Evolutionary conservation across 345 rosid genomes (phyloP).

Genomic region (Gossypium australe): DNA sequence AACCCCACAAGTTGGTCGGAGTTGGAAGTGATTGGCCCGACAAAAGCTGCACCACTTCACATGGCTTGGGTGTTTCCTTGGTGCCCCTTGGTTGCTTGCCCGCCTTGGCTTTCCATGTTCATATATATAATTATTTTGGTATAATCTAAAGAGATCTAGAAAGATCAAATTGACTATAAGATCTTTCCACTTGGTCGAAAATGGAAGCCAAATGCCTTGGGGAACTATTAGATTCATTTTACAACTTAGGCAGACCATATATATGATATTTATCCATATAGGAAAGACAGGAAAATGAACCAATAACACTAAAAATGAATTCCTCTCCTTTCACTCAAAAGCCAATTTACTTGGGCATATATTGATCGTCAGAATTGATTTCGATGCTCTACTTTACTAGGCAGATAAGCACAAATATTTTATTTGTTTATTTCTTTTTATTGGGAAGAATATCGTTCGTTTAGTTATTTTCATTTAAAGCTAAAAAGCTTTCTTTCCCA

Average conservation of each 20-base stretch:
- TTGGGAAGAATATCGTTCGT: not conserved
- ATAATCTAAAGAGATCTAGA: not conserved
- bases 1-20: constrained; percentile 40
- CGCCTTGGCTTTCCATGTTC: constrained; percentile 9
- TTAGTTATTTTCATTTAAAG: not conserved
- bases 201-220: not conserved
- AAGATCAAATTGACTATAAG: not conserved
- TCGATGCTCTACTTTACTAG: not conserved
- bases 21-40: constrained; percentile 41
- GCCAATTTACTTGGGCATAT: not conserved
- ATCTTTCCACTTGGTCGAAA: not conserved
- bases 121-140: not conserved
- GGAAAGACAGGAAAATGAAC: not conserved
- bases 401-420: not conserved
- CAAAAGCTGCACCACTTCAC: constrained; percentile 30
- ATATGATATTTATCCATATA: not conserved
- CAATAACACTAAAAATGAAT: not conserved
- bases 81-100: not conserved
- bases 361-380: not conserved
- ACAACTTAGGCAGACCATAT: not conserved
- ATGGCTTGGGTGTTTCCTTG: constrained; percentile 3
- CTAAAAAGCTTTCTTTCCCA: not conserved
- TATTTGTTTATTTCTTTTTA: not conserved
- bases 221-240: not conserved
- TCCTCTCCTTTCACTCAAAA: not conserved